Conservation (phyloP, 1,284 basidiomycete species). For the Ceratobasidium sp. region DNA sequence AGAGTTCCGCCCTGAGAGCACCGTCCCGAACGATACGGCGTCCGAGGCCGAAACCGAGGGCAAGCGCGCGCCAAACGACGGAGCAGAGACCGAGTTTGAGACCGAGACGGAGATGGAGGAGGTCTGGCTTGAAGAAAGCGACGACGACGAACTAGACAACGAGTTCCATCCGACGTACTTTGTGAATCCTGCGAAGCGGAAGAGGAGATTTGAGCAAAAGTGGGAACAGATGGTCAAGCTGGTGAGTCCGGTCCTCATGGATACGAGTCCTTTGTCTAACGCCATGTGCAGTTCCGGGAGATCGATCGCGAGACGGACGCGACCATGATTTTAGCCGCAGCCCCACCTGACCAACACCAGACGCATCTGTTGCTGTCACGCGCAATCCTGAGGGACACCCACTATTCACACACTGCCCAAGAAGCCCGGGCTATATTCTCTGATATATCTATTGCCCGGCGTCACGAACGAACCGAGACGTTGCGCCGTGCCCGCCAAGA, state of each 20-base stretch:
- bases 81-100: constrained; percentile 39
- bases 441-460: constrained; percentile 37
- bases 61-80: constrained; percentile 26
- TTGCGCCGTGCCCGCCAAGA: constrained; percentile 39
- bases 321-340: constrained; percentile 75
- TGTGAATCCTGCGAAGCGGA: constrained; percentile 70
- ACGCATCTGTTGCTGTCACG: constrained; percentile 46
- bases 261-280: constrained; percentile 15
- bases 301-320: constrained; percentile 82
- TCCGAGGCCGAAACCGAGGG: constrained; percentile 62
- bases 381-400: constrained; percentile 38
- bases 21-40: constrained; percentile 79
- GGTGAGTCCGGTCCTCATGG: constrained; percentile 58
- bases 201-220: constrained; percentile 73
- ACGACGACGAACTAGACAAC: constrained; percentile 73
- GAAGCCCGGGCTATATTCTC: constrained; percentile 43
- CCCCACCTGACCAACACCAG: constrained; percentile 66
- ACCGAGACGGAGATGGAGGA: constrained; percentile 69
- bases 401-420: constrained; percentile 41
- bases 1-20: constrained; percentile 65
- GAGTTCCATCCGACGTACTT: constrained; percentile 80
- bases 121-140: constrained; percentile 80
- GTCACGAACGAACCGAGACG: constrained; percentile 41
- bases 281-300: constrained; percentile 68
- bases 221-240: constrained; percentile 78